Percentiles rank a stretch among this genome's conserved stretches.
phyloP scores from a whole-genome alignment of 306 rosid genomes.

The Purshia tridentata region DNA sequence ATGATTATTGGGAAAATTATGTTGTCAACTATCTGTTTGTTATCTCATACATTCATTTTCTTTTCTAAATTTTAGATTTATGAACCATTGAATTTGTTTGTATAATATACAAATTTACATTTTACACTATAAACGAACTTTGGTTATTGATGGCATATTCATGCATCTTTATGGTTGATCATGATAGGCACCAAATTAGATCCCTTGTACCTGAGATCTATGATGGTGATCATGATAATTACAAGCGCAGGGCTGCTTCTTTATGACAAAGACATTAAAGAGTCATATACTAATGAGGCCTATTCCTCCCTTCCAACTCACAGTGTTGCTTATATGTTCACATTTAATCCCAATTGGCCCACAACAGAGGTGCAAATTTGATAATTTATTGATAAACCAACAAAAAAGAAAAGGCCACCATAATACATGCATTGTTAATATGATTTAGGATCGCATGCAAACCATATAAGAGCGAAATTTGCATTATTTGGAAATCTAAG shows the following conservation, averaged over 20 bases:
- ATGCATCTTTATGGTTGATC: background rate
- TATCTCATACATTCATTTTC: too few species aligned
- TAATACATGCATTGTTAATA: background rate
- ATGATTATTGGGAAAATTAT: too few species aligned
- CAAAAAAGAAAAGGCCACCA: background rate
- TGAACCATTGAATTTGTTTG: too few species aligned
- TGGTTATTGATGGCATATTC: background rate
- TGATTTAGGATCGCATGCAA: background rate
- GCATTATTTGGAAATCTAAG: conserved; percentile 9
- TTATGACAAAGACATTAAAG: background rate
- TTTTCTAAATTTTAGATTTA: too few species aligned
- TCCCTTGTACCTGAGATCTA: too few species aligned
- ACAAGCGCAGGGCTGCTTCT: background rate
- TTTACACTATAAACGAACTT: background rate
- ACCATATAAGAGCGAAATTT: background rate
- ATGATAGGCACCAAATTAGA: background rate
- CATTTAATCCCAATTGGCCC: background rate
- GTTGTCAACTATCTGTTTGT: too few species aligned
- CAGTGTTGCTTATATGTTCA: background rate
- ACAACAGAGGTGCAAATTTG: background rate
- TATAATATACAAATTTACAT: too few species aligned
- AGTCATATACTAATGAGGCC: background rate
- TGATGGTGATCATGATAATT: background rate
- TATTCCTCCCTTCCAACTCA: background rate
- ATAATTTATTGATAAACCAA: background rate